Base-by-base conservation (phyloP, 2,329 filamentous ascomycete genomes). In the Venturia pyrina region DNA sequence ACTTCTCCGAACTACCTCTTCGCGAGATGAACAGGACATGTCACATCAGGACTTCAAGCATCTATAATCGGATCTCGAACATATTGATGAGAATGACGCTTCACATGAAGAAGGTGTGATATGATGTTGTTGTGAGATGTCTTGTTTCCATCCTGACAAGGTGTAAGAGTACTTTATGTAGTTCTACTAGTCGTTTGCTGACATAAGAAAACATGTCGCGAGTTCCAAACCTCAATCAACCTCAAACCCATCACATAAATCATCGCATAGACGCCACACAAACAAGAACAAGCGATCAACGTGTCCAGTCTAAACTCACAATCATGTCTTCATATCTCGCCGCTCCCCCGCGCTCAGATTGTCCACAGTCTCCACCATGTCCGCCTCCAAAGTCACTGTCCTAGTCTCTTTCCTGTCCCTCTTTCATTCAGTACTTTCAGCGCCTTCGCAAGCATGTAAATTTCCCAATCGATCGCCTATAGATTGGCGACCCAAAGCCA, bases 401-500 rank as follows among this genome's bases (percentile, higher is more conserved):
- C 32, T 59, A 37, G 17, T 37, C 15, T 43, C 60, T 24, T 24
- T 61, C 63, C n/a, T 60, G 13, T 43, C 50, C 17, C 37, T 65
- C 5, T 24, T 60, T 7, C n/a, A 24, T 60, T 3, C 43, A 19
- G 37, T 50, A 41, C 13, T 19, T 15, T 48, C 63, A 34, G 48
- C 48, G 32, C 37, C 53, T 40, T 40, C 28, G 17, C 63, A 65
- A 43, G 63, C 48, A 32, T 65, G 63, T 46, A 40, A n/a, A 17
- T 5, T 41, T 5, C 41, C 48, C 5, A 41, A 60, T 19, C 34
- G 37, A 15, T 59, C 48, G 34, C 48, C 63, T 24, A 60, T 65
- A 57, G 63, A 65, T n/a, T 65, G 63, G 63, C 28, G 48, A 34
- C 48, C 53, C 6, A 65, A 65, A 60, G 48, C 63, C 28, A 60